Conservation (phyloP, 345 rosid genomes). For the Turritis glabra region DNA sequence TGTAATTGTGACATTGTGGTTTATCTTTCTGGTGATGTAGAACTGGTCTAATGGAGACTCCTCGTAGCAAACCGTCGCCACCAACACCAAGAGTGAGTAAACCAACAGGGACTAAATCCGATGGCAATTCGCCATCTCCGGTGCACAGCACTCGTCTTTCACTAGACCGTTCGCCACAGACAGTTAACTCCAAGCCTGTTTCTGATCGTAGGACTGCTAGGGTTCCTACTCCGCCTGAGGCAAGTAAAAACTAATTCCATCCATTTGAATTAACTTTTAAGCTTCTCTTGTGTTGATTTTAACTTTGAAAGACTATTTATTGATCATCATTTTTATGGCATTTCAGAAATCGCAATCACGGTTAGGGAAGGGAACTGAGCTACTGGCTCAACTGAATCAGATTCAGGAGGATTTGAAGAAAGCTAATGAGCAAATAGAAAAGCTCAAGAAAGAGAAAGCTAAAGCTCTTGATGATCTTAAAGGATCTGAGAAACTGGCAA, state of each 20-base stretch:
- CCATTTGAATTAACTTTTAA: background rate
- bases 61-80: conserved; percentile 69
- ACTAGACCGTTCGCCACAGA: conserved; percentile 66
- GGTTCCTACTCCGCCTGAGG: conserved; percentile 67
- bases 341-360: conserved; percentile 64
- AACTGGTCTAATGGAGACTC: conserved; percentile 76
- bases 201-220: conserved; percentile 67
- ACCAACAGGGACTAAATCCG: conserved; percentile 59
- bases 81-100: conserved; percentile 66
- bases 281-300: background rate
- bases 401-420: conserved; percentile 79
- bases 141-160: conserved; percentile 63
- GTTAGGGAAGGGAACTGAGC: conserved; percentile 59
- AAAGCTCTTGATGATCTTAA: conserved; percentile 72
- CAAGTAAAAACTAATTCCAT: conserved; percentile 39
- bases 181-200: conserved; percentile 61
- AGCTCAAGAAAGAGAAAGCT: conserved; percentile 76
- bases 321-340: conserved; percentile 8
- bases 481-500: conserved; percentile 60
- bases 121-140: conserved; percentile 61
- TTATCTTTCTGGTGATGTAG: conserved; percentile 45
- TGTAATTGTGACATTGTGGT: conserved; percentile 44
- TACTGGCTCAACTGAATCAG: conserved; percentile 63
- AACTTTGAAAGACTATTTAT: conserved; percentile 13
- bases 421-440: conserved; percentile 66